These are phyloP conservation scores for Thymus quinquecostatus DNA, from an alignment of 257 asterid species.

Conservation along the genomic window DNA sequence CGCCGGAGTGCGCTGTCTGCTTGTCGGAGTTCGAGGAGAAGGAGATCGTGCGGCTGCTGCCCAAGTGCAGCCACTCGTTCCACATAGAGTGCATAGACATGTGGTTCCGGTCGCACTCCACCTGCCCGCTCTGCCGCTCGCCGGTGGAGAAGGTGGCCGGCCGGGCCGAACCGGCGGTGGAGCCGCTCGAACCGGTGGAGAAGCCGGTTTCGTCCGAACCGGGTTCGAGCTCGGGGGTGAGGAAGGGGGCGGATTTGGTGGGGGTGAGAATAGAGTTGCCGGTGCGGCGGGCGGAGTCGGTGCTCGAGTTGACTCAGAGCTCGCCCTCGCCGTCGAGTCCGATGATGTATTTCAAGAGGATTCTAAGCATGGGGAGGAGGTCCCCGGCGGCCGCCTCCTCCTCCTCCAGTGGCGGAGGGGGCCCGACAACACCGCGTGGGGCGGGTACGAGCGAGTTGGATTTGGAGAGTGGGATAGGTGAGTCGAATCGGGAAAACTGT, in stretches of 20 bases:
- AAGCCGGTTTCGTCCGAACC: constrained; percentile 32
- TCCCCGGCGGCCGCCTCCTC: constrained; percentile 40
- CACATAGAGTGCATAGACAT: constrained; percentile 77
- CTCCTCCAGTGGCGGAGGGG: constrained; percentile 17
- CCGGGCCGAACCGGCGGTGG: constrained; percentile 31
- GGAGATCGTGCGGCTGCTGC: constrained; percentile 64
- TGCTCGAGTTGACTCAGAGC: constrained; percentile 46
- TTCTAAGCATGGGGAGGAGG: constrained; percentile 61
- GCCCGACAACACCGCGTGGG: constrained; percentile 41
- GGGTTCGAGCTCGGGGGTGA: constrained; percentile 47
- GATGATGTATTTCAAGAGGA: constrained; percentile 58
- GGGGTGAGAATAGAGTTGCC: constrained; percentile 71
- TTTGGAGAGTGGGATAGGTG: constrained; percentile 45
- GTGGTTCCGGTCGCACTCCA: constrained; percentile 86
- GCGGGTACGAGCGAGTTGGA: constrained; percentile 43
- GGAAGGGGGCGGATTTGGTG: constrained; percentile 55
- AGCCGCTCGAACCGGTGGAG: constrained; percentile 21
- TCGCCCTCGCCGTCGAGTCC: constrained; percentile 77
- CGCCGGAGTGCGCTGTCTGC: constrained; percentile 78
- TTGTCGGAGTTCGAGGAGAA: constrained; percentile 69
- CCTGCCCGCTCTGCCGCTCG: constrained; percentile 87
- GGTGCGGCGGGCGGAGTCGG: constrained; percentile 46
- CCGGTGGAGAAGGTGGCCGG: constrained; percentile 49
- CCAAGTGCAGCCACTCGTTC: constrained; percentile 71
- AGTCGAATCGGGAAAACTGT: constrained; percentile 26